These are phyloP conservation scores for Lepidopterella palustris DNA, from an alignment of 495 filamentous ascomycete species.

Conservation along the genomic window DNA sequence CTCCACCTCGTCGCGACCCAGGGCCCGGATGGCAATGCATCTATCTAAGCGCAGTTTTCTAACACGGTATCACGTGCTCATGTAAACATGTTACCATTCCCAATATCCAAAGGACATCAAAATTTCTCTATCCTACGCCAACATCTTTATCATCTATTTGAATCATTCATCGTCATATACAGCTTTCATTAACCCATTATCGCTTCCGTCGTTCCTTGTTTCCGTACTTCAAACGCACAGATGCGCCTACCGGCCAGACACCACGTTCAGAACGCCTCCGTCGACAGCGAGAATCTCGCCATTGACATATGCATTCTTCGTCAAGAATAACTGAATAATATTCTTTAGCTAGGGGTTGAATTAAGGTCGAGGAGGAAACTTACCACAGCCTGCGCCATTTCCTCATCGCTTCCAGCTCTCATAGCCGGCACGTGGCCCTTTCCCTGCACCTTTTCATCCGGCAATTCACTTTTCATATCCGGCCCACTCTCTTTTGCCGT, in stretches of 20 bases:
- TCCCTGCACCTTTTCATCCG: slow-evolving; percentile 42
- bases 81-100: too few relatives aligned
- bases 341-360: too few relatives aligned
- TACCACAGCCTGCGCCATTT: slow-evolving; percentile 43
- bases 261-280: slow-evolving; percentile 50
- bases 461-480: slow-evolving; percentile 47
- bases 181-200: neutral
- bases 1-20: neutral
- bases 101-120: too few relatives aligned
- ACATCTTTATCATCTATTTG: neutral
- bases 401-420: slow-evolving; percentile 42
- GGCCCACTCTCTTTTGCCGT: slow-evolving; percentile 52
- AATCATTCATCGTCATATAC: neutral
- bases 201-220: neutral
- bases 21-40: neutral
- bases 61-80: too few relatives aligned
- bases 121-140: too few relatives aligned
- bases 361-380: too few relatives aligned
- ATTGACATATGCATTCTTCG: slow-evolving; percentile 54
- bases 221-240: neutral
- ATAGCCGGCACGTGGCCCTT: slow-evolving; percentile 44
- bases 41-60: too few relatives aligned
- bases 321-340: slow-evolving; percentile 35
- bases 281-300: slow-evolving; percentile 56
- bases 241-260: slow-evolving; percentile 27